Base-by-base conservation (phyloP, 2,329 filamentous ascomycete genomes). In the Paraconiothyrium sp. region DNA sequence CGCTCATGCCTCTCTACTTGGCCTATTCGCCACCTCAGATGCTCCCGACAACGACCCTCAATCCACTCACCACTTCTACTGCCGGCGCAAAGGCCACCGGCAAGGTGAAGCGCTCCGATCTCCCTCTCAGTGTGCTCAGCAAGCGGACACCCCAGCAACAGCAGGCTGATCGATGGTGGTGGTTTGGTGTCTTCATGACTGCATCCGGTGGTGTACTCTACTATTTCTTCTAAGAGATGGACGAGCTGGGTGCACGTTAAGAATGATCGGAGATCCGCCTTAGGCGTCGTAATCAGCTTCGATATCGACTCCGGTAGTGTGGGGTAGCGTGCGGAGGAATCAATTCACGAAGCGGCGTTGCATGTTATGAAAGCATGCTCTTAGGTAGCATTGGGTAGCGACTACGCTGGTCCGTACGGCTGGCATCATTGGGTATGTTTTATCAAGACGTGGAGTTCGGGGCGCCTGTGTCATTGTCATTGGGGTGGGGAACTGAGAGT, bases 1-100 rank as follows among this genome's bases (percentile, higher is more conserved):
- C 88, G 11, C 80, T 91, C 78, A 85, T 89, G 67, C 89, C 90
- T 11, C 84, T 92, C 82, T 92, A 90, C 76, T 83, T 90, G 49
- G 85, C 84, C 65, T 87, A 84, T 72, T 83, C 78, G 13, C 86
- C 88, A 5, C 89, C 90, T 0, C 79, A 88, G 71, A 92, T 92
- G 89, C 84, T 92, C 6, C 89, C 90, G 1, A 91, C 89, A 3
- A 82, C 83, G 11, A 90, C 88, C 0, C 80, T 92, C 62, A 89
- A 91, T 70, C 87, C 89, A 0, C 72, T 79, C 22, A 73, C 75
- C 3, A 77, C 78, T 14, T 67, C 76, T 11, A 76, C 72, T 7
- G 69, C 80, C 1, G 64, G 79, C 3, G 74, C 76, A 3, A 69
- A 71, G 57, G 66, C 76, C 4, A 78, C 73, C 5, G 67, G 75